phyloP scores from a whole-genome alignment of 768 basidiomycete species.

The Rubroboletus satanas region DNA sequence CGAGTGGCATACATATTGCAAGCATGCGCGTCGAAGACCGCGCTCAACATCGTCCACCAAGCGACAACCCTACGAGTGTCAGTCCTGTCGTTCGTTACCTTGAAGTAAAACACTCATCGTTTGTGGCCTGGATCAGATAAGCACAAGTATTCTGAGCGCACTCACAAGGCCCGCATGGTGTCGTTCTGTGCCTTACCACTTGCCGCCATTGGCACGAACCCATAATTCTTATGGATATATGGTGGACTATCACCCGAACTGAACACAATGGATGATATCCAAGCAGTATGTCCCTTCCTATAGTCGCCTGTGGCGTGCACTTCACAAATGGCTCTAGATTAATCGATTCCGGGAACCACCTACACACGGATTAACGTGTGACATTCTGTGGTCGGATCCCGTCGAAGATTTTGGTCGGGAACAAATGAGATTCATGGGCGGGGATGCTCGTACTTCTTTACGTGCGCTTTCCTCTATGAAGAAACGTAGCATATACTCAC shows the following conservation, averaged over 20 bases:
- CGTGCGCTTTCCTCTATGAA: conserved; percentile 41
- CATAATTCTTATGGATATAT: conserved; percentile 98
- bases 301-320: background rate
- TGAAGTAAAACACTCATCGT: conserved; percentile 3
- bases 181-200: conserved; percentile 94
- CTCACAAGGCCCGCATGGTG: conserved; percentile 98
- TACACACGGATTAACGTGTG: conserved; percentile 96
- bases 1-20: no score
- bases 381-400: conserved; percentile 98
- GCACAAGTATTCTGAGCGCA: conserved; percentile 95
- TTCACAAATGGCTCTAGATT: conserved; percentile 49
- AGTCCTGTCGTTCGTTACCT: conserved; percentile 29
- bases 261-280: conserved; percentile 92
- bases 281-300: conserved; percentile 51
- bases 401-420: conserved; percentile 96
- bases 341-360: conserved; percentile 99
- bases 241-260: conserved; percentile 95
- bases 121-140: conserved; percentile 56
- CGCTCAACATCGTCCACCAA: no score
- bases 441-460: conserved; percentile 95
- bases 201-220: conserved; percentile 93
- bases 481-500: background rate
- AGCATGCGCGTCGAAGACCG: no score
- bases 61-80: conserved; percentile 57
- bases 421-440: conserved; percentile 89